These are phyloP conservation scores for Phytophthora litchii DNA, from an alignment of 352 stramenopile genomes.

Conservation along the genomic window DNA sequence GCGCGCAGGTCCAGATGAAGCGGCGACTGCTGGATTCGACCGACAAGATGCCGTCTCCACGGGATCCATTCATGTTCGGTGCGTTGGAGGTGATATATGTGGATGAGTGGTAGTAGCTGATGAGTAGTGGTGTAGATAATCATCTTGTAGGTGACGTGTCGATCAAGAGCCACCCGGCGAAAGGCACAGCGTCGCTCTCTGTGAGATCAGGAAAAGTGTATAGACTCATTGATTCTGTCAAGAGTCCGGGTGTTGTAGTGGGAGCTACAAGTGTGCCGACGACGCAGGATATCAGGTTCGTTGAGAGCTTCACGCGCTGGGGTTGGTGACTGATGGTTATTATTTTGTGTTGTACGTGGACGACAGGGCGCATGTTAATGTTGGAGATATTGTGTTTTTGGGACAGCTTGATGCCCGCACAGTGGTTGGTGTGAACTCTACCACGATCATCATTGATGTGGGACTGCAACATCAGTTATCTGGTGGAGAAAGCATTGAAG, in stretches of 20 bases:
- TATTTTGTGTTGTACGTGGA: background rate
- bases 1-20: constrained; percentile 18
- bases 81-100: constrained; percentile 2
- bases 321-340: background rate
- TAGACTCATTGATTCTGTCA: constrained; percentile 44
- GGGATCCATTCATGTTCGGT: constrained; percentile 64
- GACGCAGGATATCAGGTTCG: constrained; percentile 47
- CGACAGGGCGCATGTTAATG: constrained; percentile 46
- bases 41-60: constrained; percentile 38
- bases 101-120: background rate
- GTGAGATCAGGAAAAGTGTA: constrained; percentile 60
- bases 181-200: constrained; percentile 57
- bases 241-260: constrained; percentile 38
- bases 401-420: constrained; percentile 55
- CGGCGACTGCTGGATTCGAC: constrained; percentile 37
- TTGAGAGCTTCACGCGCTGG: background rate
- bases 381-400: constrained; percentile 63
- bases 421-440: constrained; percentile 46
- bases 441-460: constrained; percentile 51
- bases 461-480: constrained; percentile 51
- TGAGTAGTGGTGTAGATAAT: constrained; percentile 44
- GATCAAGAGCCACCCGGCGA: constrained; percentile 60
- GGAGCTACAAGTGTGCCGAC: constrained; percentile 48
- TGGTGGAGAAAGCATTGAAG: constrained; percentile 50
- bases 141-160: constrained; percentile 62